These are phyloP conservation scores for Luzula sylvatica DNA, from an alignment of 176 grass and related monocot species.

Conservation along the genomic window DNA sequence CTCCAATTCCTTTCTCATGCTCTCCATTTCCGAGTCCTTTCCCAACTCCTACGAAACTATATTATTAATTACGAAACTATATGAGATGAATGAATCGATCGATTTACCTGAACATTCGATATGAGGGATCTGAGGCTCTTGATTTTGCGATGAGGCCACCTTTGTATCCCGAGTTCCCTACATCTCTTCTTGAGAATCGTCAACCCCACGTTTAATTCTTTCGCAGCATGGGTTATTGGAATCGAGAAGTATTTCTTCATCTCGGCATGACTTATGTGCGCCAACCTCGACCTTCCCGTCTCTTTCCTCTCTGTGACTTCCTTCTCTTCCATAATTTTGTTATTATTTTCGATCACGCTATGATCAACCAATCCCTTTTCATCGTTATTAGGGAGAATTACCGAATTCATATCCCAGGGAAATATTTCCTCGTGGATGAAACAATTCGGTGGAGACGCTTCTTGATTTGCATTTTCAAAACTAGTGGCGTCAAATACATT, in stretches of 20 bases:
- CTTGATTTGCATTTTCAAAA: too few species aligned
- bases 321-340: neutral
- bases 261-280: conserved; percentile 49
- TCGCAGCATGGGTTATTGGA: conserved; percentile 68
- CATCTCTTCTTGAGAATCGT: conserved; percentile 91
- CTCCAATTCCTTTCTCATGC: conserved; percentile 31
- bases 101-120: conserved; percentile 54
- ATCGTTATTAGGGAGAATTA: too few species aligned
- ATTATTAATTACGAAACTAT: neutral
- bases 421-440: too few species aligned
- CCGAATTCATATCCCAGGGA: too few species aligned
- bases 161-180: conserved; percentile 60
- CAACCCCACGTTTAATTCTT: conserved; percentile 77
- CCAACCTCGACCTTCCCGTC: conserved; percentile 26
- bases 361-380: neutral
- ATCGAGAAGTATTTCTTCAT: conserved; percentile 64
- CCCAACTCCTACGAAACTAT: conserved; percentile 42
- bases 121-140: conserved; percentile 83
- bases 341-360: neutral
- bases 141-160: conserved; percentile 94
- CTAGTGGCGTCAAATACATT: neutral
- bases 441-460: too few species aligned
- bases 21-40: conserved; percentile 27
- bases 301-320: conserved; percentile 8
- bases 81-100: neutral